phyloP scores from a whole-genome alignment of 345 rosid genomes.

The Angophora floribunda region DNA sequence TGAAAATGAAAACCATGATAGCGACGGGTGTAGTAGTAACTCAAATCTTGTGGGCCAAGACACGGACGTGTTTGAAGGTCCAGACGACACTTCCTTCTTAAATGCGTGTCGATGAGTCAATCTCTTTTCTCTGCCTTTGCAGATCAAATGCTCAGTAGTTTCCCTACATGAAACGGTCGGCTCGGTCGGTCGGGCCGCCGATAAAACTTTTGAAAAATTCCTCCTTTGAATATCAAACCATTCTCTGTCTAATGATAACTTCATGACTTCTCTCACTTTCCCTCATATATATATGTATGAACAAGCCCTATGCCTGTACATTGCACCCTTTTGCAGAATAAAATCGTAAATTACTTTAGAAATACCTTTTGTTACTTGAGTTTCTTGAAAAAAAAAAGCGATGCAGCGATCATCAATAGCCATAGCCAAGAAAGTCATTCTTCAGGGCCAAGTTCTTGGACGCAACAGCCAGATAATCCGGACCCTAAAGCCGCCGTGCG shows the following conservation, averaged over 20 bases:
- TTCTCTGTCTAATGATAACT: not conserved
- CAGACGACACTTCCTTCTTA: not conserved
- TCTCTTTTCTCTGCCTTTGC: not conserved
- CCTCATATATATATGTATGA: not conserved
- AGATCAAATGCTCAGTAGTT: not conserved
- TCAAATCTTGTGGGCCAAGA: not conserved
- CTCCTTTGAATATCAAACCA: not conserved
- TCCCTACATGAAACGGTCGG: not conserved
- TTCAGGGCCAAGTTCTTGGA: not conserved
- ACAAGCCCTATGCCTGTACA: not conserved
- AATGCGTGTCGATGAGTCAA: not conserved
- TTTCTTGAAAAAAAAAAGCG: not conserved
- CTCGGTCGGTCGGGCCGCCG: not conserved
- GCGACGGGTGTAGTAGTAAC: not conserved
- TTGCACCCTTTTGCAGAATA: not conserved
- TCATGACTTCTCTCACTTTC: not conserved
- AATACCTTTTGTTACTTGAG: not conserved
- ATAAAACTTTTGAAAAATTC: not conserved
- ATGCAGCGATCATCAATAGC: slow-evolving; percentile 31
- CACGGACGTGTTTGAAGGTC: slow-evolving; percentile 26
- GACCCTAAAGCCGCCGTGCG: slow-evolving; percentile 16
- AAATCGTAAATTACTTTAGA: not conserved
- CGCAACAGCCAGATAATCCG: not conserved
- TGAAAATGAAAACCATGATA: not conserved
- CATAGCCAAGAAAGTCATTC: not conserved